phyloP scores from a whole-genome alignment of 1,139 yeast genomes.

The Blastobotrys indianensis region DNA sequence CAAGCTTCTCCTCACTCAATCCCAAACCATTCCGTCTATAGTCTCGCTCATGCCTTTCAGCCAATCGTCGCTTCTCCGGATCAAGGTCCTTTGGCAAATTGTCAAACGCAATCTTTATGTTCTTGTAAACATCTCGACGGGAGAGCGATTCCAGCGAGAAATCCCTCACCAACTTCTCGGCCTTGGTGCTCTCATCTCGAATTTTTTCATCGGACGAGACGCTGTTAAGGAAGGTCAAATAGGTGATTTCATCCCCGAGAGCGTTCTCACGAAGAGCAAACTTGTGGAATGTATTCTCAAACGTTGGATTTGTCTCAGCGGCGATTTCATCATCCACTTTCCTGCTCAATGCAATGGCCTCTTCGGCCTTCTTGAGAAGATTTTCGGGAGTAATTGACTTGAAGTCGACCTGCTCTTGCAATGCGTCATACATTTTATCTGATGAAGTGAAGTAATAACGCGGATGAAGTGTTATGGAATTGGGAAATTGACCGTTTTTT shows the following conservation, averaged over 20 bases:
- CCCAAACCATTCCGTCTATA: conserved; percentile 65
- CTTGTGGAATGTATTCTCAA: conserved; percentile 51
- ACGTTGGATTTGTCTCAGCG: conserved; percentile 41
- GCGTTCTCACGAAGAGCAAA: conserved; percentile 47
- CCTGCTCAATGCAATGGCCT: conserved; percentile 42
- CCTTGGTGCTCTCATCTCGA: conserved; percentile 64
- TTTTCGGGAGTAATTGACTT: conserved; percentile 45
- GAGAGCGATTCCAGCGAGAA: conserved; percentile 56
- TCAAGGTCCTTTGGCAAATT: conserved; percentile 38
- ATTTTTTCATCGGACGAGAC: conserved; percentile 57
- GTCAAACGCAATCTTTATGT: conserved; percentile 48
- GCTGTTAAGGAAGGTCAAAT: conserved; percentile 59
- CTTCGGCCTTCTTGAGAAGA: conserved; percentile 41
- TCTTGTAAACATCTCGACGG: conserved; percentile 62
- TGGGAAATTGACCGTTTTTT: too few relatives aligned
- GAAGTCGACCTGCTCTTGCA: too few relatives aligned
- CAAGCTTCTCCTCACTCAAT: conserved; percentile 49
- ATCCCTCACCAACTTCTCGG: conserved; percentile 52
- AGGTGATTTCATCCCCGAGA: conserved; percentile 41
- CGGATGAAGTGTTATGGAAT: too few relatives aligned
- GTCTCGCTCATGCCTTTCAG: conserved; percentile 50
- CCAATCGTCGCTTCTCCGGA: conserved; percentile 51
- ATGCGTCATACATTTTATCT: too few relatives aligned
- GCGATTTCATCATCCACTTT: conserved; percentile 53
- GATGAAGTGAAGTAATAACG: too few relatives aligned